These are phyloP conservation scores for Neonectria coccinea DNA, from an alignment of 2,329 filamentous ascomycete species.

Conservation along the genomic window DNA sequence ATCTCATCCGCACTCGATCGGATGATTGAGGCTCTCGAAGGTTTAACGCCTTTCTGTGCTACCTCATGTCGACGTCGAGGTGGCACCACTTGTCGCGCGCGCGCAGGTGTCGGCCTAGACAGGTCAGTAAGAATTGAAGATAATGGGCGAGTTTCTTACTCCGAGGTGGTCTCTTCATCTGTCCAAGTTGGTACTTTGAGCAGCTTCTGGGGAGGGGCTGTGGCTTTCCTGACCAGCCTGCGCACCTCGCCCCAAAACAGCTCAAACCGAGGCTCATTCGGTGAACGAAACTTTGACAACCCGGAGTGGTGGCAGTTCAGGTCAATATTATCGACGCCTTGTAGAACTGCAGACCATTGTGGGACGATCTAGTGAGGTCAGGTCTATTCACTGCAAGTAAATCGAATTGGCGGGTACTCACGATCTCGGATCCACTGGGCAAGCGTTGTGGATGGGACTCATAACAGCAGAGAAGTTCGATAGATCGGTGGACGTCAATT, in stretches of 20 bases:
- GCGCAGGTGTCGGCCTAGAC: background rate
- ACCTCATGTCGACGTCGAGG: constrained; percentile 25
- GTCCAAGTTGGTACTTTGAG: constrained; percentile 33
- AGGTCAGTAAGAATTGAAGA: background rate
- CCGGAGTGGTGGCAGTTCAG: constrained; percentile 39
- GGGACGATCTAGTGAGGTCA: constrained; percentile 35
- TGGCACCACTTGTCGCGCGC: constrained; percentile 6
- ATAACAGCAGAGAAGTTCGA: constrained; percentile 39
- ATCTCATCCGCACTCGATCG: constrained; percentile 31
- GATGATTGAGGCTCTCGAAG: constrained; percentile 29
- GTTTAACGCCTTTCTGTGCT: constrained; percentile 11
- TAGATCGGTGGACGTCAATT: constrained; percentile 37
- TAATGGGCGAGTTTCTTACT: background rate
- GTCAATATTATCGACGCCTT: constrained; percentile 37
- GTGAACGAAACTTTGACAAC: constrained; percentile 34
- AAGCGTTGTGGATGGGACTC: constrained; percentile 37
- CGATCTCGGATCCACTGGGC: constrained; percentile 35
- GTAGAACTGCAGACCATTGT: constrained; percentile 38
- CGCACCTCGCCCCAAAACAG: constrained; percentile 39
- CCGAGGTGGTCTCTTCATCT: constrained; percentile 24
- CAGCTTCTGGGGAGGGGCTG: constrained; percentile 17
- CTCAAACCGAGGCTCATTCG: constrained; percentile 34
- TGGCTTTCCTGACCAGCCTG: constrained; percentile 32
- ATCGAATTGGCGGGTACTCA: constrained; percentile 6
- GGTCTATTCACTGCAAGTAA: background rate